These are phyloP conservation scores for Mesembryanthemum crystallinum DNA, from an alignment of 148 eudicot species.

Conservation along the genomic window DNA sequence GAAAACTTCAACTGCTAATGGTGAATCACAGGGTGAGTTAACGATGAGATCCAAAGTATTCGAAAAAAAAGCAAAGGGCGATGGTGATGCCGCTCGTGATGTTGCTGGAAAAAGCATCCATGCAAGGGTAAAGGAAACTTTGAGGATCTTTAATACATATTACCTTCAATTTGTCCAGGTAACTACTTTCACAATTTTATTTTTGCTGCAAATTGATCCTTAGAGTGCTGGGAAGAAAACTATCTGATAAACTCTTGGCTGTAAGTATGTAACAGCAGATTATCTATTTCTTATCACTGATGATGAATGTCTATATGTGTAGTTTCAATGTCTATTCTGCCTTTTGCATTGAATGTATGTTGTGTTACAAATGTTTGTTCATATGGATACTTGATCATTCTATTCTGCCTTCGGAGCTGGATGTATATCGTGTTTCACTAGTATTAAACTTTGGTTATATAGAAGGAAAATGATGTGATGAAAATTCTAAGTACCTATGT, in stretches of 20 bases:
- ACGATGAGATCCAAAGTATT: background rate
- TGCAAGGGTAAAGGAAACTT: conserved; percentile 35
- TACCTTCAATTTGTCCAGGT: conserved; percentile 37
- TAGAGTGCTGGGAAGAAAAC: background rate
- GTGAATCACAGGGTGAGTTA: background rate
- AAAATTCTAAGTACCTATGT: background rate
- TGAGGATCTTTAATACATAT: conserved; percentile 28
- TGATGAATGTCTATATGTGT: too few relatives aligned
- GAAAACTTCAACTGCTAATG: background rate
- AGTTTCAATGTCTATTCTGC: too few relatives aligned
- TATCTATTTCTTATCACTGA: background rate
- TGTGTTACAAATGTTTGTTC: background rate
- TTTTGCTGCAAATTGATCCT: background rate
- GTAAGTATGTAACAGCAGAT: background rate
- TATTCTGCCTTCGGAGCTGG: background rate
- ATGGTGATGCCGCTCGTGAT: conserved; percentile 10
- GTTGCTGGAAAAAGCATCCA: conserved; percentile 16
- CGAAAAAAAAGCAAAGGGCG: background rate
- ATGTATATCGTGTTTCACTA: background rate
- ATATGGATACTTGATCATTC: background rate
- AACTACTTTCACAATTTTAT: background rate
- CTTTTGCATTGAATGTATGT: too few relatives aligned
- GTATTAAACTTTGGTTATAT: background rate
- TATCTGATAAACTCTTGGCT: background rate
- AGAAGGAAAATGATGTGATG: too few relatives aligned